A percentile compares a stretch with the other conserved stretches of the same genome.
Evolutionary conservation across 116 monocot genomes (phyloP).

Genomic region (Papilionanthe hybrid): DNA sequence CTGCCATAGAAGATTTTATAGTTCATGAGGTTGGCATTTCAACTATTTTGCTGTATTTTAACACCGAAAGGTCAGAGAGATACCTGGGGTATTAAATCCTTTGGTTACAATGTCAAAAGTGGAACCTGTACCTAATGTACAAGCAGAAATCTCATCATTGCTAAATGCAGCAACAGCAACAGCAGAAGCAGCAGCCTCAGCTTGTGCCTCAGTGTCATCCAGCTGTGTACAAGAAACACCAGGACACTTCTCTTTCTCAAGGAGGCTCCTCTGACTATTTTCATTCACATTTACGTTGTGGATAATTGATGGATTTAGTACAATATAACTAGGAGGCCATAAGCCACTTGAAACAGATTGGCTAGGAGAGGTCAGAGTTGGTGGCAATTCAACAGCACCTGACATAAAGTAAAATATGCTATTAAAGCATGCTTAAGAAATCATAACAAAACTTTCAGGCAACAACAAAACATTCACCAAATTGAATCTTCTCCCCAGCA

Average conservation of each 20-base stretch:
- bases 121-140: conserved; percentile 10
- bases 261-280: conserved; percentile 23
- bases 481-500: conserved; percentile 85
- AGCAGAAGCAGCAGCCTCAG: conserved; percentile 70
- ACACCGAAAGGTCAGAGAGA: conserved; percentile 15
- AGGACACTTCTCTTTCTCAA: conserved; percentile 43
- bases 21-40: background rate
- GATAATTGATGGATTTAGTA: conserved; percentile 21
- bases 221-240: conserved; percentile 35
- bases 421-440: background rate
- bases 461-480: conserved; percentile 29
- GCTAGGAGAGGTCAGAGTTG: conserved; percentile 34
- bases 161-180: conserved; percentile 70
- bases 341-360: conserved; percentile 27
- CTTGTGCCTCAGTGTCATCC: conserved; percentile 51
- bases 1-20: conserved; percentile 15
- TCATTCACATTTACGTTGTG: conserved; percentile 15
- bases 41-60: background rate
- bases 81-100: conserved; percentile 24
- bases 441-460: background rate
- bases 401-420: conserved; percentile 7
- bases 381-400: conserved; percentile 60
- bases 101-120: conserved; percentile 21
- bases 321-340: conserved; percentile 26
- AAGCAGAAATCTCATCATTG: conserved; percentile 42